These are phyloP conservation scores for Trichoderma sp. DNA, from an alignment of 2,329 filamentous ascomycete species.

Conservation along the genomic window DNA sequence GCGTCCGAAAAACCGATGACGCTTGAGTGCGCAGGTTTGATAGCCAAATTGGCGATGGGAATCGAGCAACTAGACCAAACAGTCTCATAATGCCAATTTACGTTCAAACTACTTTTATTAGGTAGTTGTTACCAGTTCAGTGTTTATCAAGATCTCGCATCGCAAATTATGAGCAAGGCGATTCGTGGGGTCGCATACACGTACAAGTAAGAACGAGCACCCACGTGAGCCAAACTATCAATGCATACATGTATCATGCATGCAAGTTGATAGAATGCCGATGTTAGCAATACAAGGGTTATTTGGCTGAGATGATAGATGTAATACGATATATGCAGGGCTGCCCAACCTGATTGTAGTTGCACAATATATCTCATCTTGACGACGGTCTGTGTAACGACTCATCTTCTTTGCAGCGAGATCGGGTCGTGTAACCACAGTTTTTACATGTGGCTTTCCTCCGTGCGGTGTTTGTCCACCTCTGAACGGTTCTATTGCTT, in stretches of 20 bases:
- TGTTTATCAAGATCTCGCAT: background rate
- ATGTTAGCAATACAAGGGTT: background rate
- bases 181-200: background rate
- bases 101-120: background rate
- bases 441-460: background rate
- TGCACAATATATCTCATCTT: background rate
- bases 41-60: background rate
- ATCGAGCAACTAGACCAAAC: background rate
- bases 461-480: background rate
- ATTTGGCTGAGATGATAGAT: background rate
- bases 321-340: background rate
- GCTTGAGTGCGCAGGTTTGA: background rate
- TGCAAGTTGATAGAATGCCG: background rate
- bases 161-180: background rate
- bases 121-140: background rate
- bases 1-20: background rate
- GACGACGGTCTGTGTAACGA: background rate
- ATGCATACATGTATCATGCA: background rate
- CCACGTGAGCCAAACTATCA: background rate
- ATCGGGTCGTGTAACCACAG: background rate
- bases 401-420: background rate
- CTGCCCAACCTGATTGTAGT: background rate
- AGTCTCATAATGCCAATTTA: background rate
- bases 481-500: background rate
- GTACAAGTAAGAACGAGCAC: background rate